phyloP scores from a whole-genome alignment of 257 asterid species.

The Oldenlandia corymbosa region DNA sequence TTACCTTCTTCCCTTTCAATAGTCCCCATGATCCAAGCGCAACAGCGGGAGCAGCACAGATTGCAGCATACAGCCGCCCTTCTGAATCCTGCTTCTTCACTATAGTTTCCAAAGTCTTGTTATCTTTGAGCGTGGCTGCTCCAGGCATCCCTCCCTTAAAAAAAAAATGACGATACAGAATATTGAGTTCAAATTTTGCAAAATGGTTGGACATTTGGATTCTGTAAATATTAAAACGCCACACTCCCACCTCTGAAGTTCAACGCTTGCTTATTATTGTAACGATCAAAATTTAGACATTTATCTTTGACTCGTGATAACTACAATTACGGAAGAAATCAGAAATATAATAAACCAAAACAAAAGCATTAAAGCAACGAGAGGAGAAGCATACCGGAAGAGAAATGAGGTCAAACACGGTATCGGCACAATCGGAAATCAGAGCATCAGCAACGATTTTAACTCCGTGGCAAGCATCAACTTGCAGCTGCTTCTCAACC shows the following conservation, averaged over 20 bases:
- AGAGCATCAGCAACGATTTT: constrained; percentile 84
- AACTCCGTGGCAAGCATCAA: constrained; percentile 68
- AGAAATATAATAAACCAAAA: no score
- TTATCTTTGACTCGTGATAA: no score
- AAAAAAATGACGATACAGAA: background rate
- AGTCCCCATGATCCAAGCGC: constrained; percentile 94
- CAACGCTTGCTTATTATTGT: background rate
- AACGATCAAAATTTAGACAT: no score
- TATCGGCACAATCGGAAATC: constrained; percentile 61
- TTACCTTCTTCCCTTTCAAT: constrained; percentile 74
- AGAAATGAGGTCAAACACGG: constrained; percentile 71
- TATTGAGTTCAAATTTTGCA: background rate
- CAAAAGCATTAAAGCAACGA: background rate
- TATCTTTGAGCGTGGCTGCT: constrained; percentile 66
- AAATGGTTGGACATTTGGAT: background rate
- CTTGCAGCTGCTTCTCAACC: constrained; percentile 65
- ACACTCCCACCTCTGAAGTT: no score
- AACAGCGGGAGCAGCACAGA: constrained; percentile 96
- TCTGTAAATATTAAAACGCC: no score
- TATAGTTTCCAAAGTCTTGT: constrained; percentile 65
- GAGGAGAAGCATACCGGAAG: constrained; percentile 52
- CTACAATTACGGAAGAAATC: no score
- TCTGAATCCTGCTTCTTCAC: constrained; percentile 68
- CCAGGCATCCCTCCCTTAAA: constrained; percentile 98
- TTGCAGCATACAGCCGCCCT: constrained; percentile 66